Conservation (phyloP, 495 filamentous ascomycete species). For the Penicillium silybi region DNA sequence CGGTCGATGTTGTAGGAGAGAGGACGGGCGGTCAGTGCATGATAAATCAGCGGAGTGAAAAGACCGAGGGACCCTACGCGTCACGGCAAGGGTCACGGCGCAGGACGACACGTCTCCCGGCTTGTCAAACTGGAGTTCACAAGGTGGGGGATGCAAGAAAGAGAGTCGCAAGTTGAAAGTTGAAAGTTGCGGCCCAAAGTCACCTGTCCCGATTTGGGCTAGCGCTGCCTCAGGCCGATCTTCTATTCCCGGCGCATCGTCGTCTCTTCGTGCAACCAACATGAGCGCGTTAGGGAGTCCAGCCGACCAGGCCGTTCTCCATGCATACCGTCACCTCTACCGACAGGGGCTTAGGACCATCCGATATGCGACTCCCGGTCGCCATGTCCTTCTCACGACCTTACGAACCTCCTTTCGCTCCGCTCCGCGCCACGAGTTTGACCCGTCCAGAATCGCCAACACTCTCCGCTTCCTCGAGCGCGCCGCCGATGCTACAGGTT, state of each 20-base stretch:
- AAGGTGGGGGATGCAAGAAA: background rate
- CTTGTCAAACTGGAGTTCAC: background rate
- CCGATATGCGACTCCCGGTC: constrained; percentile 73
- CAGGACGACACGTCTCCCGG: background rate
- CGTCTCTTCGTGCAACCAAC: background rate
- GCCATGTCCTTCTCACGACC: constrained; percentile 59
- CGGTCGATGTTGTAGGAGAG: background rate
- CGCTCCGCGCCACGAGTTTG: constrained; percentile 46
- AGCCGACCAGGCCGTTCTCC: constrained; percentile 47
- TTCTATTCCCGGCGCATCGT: background rate
- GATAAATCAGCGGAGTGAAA: background rate
- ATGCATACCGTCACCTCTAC: constrained; percentile 78
- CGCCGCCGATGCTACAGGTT: constrained; percentile 59
- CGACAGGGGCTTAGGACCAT: constrained; percentile 71
- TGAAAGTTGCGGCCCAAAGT: constrained; percentile 26
- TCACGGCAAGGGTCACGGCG: background rate
- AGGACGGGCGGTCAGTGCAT: constrained; percentile 9
- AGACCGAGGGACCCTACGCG: background rate
- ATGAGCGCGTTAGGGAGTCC: constrained; percentile 14
- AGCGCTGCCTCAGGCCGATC: constrained; percentile 21
- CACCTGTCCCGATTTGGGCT: constrained; percentile 18
- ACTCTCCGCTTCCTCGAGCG: constrained; percentile 74
- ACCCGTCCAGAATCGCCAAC: constrained; percentile 58
- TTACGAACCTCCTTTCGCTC: constrained; percentile 71
- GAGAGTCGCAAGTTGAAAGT: constrained; percentile 6